Evolutionary conservation across 306 rosid genomes (phyloP).

Genomic region (Trifolium pratense): DNA sequence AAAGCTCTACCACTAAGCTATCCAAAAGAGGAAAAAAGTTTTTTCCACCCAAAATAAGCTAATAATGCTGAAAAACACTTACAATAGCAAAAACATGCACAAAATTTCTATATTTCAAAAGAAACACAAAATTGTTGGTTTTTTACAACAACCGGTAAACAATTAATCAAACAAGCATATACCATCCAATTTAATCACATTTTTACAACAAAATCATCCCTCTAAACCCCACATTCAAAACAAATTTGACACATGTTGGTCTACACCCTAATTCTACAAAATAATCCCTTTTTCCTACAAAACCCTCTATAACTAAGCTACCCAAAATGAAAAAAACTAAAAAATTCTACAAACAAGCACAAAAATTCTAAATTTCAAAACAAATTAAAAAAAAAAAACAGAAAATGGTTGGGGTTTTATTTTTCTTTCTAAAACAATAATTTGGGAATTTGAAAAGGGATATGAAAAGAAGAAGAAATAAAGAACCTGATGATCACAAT

Average conservation of each 20-base stretch:
- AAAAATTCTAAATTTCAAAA: background rate
- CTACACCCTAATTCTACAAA: background rate
- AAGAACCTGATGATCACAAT: conserved; percentile 89
- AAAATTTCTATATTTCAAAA: too few species aligned
- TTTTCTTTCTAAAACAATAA: background rate
- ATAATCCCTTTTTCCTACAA: too few species aligned
- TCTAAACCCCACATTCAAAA: background rate
- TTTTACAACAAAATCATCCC: conserved; percentile 10
- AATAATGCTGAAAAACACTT: too few species aligned
- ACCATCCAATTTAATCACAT: conserved; percentile 15
- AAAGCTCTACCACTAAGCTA: too few species aligned
- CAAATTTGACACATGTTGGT: background rate
- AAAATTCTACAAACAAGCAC: background rate
- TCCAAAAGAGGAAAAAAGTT: too few species aligned
- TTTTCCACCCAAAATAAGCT: too few species aligned
- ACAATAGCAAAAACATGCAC: too few species aligned
- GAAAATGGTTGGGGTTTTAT: background rate
- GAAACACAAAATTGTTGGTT: too few species aligned
- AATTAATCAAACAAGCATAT: conserved; percentile 31
- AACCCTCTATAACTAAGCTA: background rate
- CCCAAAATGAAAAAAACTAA: background rate
- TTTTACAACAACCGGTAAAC: conserved; percentile 35
- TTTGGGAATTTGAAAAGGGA: background rate
- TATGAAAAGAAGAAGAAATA: background rate
- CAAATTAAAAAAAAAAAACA: background rate